phyloP scores from a whole-genome alignment of 306 rosid species.

The Trichosanthes cucumerina region DNA sequence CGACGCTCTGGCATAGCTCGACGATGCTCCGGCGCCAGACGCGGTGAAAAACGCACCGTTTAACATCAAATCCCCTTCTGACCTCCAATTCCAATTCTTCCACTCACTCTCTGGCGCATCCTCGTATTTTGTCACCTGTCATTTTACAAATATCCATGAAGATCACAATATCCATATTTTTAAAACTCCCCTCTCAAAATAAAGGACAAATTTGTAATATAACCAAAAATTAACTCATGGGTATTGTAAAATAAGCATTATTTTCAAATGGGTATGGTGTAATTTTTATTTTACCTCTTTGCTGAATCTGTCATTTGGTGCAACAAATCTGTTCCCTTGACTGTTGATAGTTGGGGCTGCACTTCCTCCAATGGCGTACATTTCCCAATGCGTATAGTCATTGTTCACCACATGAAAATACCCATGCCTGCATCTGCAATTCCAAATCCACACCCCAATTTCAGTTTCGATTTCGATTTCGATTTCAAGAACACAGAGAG shows the following conservation, averaged over 20 bases:
- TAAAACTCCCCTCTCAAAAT: too few relatives aligned
- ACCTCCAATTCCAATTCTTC: slow-evolving; percentile 89
- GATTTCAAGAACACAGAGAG: background rate
- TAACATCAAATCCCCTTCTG: slow-evolving; percentile 62
- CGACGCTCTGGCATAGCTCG: slow-evolving; percentile 89
- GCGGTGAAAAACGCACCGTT: slow-evolving; percentile 83
- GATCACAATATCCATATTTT: background rate
- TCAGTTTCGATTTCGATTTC: background rate
- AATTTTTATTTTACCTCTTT: slow-evolving; percentile 52
- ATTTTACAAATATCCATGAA: background rate
- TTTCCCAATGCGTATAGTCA: slow-evolving; percentile 99
- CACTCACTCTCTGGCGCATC: slow-evolving; percentile 85
- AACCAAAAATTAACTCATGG: too few relatives aligned
- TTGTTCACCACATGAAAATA: slow-evolving; percentile 98
- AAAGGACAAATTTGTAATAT: background rate
- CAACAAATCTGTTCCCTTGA: slow-evolving; percentile 85
- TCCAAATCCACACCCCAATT: background rate
- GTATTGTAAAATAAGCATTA: too few relatives aligned
- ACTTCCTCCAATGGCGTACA: slow-evolving; percentile 99
- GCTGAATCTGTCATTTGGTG: slow-evolving; percentile 70
- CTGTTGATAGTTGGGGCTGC: slow-evolving; percentile 90
- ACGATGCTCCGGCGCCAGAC: slow-evolving; percentile 79
- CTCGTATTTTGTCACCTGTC: slow-evolving; percentile 89
- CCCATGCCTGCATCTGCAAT: slow-evolving; percentile 83
- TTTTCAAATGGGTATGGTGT: background rate